Base-by-base conservation (phyloP, 2,329 filamentous ascomycete species). In the Ascochyta fabae region DNA sequence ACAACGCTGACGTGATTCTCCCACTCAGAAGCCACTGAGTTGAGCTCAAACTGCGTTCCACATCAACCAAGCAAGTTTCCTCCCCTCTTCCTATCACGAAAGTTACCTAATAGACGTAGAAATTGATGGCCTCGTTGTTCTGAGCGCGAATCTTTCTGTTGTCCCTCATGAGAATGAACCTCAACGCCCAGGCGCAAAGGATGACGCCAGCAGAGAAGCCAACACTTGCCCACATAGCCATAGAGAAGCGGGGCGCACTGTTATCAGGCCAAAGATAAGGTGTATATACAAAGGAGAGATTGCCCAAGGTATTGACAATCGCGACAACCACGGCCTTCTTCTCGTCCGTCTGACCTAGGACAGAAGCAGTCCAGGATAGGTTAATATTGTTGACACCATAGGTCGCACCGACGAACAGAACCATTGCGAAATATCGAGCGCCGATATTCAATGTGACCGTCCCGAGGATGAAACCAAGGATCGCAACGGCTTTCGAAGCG, bases 311-410 rank as follows among this genome's bases (percentile, higher is more conserved):
- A 54, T 79, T 79, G 4, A 75, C 75, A 19, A 78, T 72, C 1
- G 75, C 74, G 15, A 78, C 66, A 9, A 68, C 63, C 4, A 74
- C 75, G 22, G 77, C 75, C 40, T 75, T 75, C 65, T 78, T 80
- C 55, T 77, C 76, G 23, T 72, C 67, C 1, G 77, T 77, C 43
- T 77, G 75, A 1, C 72, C 74, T 4, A 77, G 60, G 0, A 73
- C 74, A 4, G 71, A 67, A 7, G 73, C 72, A 1, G 71, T 71
- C 77, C 77, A 79, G 8, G 70, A 71, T 6, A 79, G 63, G 19
- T 75, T 73, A 48, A 73, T 65, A 26, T 68, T 68, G 52, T 73
- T 70, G 16, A 71, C 63, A 3, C 66, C 69, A 41, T 73, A 73
- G 3, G 64, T 66, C 22, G 68, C 70, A 2, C 60, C 58, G n/a